Percentiles rank a stretch among this genome's conserved stretches.
phyloP scores from a whole-genome alignment of 768 basidiomycete species.

The Jaapia argillacea region DNA sequence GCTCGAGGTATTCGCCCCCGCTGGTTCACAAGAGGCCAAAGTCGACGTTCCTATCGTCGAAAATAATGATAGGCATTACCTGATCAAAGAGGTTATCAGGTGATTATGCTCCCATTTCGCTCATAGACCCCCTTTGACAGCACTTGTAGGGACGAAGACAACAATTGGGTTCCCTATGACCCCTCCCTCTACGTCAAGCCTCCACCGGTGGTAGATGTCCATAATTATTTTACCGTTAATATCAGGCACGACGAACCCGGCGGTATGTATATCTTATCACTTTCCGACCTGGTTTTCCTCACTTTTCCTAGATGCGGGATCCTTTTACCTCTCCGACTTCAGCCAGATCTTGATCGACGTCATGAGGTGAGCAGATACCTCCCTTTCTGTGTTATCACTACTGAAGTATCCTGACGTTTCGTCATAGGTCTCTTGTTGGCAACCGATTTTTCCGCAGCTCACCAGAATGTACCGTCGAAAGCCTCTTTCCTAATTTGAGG shows the following conservation, averaged over 20 bases:
- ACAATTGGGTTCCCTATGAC: not conserved
- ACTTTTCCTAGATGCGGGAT: not conserved
- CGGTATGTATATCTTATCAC: not conserved
- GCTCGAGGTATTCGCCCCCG: too few relatives aligned
- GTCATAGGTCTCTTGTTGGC: slow-evolving; percentile 1
- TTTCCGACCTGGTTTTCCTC: not conserved
- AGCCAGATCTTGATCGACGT: not conserved
- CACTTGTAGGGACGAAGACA: too few relatives aligned
- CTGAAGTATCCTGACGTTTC: not conserved
- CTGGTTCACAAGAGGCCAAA: too few relatives aligned
- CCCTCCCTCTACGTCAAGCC: not conserved
- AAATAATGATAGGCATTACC: too few relatives aligned
- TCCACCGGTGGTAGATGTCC: slow-evolving; percentile 7
- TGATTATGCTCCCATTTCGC: too few relatives aligned
- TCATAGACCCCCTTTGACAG: too few relatives aligned
- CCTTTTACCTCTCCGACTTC: not conserved
- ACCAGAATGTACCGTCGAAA: too few relatives aligned
- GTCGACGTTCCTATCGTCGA: too few relatives aligned
- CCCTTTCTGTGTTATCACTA: not conserved
- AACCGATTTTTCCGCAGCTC: too few relatives aligned
- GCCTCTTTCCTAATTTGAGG: too few relatives aligned
- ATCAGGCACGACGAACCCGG: slow-evolving; percentile 1
- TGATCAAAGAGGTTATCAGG: too few relatives aligned
- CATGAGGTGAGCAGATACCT: not conserved
- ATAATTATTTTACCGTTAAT: slow-evolving; percentile 15